Conservation (phyloP, 208 protist species). For the Giardia duodenalis region DNA sequence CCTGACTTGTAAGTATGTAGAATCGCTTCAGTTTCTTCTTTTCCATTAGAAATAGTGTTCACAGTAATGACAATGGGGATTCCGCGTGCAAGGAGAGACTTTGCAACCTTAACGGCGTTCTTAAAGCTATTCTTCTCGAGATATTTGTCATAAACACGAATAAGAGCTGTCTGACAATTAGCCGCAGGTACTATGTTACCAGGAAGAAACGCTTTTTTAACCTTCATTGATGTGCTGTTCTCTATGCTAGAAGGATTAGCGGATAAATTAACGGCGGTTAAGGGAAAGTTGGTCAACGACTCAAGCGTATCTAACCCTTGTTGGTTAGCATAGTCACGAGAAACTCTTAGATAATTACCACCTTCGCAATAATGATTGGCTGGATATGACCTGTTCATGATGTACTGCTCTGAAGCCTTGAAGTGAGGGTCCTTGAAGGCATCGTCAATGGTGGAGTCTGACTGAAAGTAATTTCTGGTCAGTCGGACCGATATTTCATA, state of each 20-base stretch:
- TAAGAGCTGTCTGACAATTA: background rate
- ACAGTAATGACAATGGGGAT: background rate
- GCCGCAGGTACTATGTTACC: background rate
- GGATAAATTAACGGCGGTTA: background rate
- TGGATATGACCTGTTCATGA: background rate
- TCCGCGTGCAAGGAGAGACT: background rate
- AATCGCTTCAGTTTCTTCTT: background rate
- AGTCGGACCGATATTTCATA: constrained; percentile 39
- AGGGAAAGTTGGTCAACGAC: background rate
- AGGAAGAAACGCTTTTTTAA: background rate
- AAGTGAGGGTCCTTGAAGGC: background rate
- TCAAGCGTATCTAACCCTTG: background rate
- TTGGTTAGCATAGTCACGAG: background rate
- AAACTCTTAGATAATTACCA: background rate
- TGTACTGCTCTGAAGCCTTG: background rate
- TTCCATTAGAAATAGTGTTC: background rate
- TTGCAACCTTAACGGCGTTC: background rate
- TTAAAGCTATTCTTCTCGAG: background rate
- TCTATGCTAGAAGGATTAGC: background rate
- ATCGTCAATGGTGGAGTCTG: background rate
- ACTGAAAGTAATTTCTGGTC: constrained; percentile 31
- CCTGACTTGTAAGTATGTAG: background rate
- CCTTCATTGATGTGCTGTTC: background rate
- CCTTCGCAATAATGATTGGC: constrained; percentile 1
- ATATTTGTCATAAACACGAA: background rate